phyloP scores from a whole-genome alignment of 2,329 filamentous ascomycete species.

The Lasiodiplodia theobromae region DNA sequence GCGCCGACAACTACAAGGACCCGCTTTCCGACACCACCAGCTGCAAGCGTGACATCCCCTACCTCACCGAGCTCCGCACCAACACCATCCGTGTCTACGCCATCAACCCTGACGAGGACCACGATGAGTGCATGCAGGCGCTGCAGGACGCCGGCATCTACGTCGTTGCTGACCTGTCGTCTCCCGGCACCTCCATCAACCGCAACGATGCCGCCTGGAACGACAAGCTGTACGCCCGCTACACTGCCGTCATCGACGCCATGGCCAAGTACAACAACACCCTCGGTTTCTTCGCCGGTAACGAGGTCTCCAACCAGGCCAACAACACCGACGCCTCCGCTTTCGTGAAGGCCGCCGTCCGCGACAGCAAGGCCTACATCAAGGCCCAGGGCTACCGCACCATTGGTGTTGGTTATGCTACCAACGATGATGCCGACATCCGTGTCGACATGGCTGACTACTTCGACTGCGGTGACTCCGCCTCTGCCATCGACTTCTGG shows the following conservation, averaged over 20 bases:
- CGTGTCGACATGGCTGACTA: conserved; percentile 84
- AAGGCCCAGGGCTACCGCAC: conserved; percentile 76
- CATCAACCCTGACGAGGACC: conserved; percentile 79
- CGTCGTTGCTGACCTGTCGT: conserved; percentile 87
- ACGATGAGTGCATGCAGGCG: conserved; percentile 83
- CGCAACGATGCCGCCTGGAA: conserved; percentile 82
- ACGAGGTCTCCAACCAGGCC: conserved; percentile 89
- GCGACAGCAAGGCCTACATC: conserved; percentile 96
- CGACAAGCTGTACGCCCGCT: conserved; percentile 77
- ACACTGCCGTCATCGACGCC: conserved; percentile 82
- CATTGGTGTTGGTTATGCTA: conserved; percentile 93
- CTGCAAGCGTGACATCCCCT: conserved; percentile 87
- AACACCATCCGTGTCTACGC: conserved; percentile 97
- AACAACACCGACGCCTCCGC: conserved; percentile 91
- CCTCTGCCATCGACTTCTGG: conserved; percentile 88
- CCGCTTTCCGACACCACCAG: conserved; percentile 74
- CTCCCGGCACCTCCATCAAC: conserved; percentile 85
- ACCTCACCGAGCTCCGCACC: conserved; percentile 78
- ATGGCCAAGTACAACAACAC: conserved; percentile 86
- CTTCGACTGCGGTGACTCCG: conserved; percentile 82
- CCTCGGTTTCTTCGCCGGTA: conserved; percentile 97
- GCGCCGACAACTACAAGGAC: conserved; percentile 75
- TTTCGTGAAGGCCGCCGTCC: conserved; percentile 96
- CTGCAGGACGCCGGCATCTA: conserved; percentile 90
- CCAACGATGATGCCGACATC: conserved; percentile 88